Conservation (phyloP, 306 rosid genomes). For the Fragaria ananassa region DNA sequence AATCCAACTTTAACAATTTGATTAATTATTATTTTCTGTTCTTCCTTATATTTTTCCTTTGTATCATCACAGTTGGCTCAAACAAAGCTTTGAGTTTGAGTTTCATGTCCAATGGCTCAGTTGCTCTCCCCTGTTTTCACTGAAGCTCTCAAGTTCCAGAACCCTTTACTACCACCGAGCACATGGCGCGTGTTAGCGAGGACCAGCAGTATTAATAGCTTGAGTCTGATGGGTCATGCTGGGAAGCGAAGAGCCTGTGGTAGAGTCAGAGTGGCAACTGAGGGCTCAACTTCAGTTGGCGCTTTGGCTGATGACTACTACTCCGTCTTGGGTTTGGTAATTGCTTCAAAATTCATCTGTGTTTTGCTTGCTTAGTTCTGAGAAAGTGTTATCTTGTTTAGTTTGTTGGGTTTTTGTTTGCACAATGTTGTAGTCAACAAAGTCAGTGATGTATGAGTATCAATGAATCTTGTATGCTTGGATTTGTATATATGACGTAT, state of each 20-base stretch:
- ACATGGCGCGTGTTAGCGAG: constrained; percentile 42
- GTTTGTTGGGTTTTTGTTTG: neutral
- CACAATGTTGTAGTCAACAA: neutral
- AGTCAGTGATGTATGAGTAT: neutral
- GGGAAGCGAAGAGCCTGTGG: constrained; percentile 42
- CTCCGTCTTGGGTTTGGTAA: constrained; percentile 89
- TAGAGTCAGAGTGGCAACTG: constrained; percentile 58
- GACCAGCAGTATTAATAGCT: constrained; percentile 26
- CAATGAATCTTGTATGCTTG: neutral
- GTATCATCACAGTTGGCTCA: neutral
- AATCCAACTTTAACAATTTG: neutral
- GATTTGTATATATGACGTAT: neutral
- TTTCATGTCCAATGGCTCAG: constrained; percentile 51
- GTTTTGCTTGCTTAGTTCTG: constrained; percentile 4
- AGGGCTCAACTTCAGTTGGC: constrained; percentile 38
- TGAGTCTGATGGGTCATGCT: constrained; percentile 31
- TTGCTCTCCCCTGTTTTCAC: constrained; percentile 60
- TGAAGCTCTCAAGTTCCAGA: constrained; percentile 57
- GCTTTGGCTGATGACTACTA: constrained; percentile 80
- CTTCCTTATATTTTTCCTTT: neutral
- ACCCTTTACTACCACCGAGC: constrained; percentile 32
- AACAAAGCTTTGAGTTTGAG: neutral
- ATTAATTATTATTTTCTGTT: neutral
- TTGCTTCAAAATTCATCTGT: constrained; percentile 14
- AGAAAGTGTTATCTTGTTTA: neutral